Percentiles rank a stretch among this genome's conserved stretches.
Conservation (phyloP, 768 basidiomycete genomes). For the Podaxis sp. region DNA sequence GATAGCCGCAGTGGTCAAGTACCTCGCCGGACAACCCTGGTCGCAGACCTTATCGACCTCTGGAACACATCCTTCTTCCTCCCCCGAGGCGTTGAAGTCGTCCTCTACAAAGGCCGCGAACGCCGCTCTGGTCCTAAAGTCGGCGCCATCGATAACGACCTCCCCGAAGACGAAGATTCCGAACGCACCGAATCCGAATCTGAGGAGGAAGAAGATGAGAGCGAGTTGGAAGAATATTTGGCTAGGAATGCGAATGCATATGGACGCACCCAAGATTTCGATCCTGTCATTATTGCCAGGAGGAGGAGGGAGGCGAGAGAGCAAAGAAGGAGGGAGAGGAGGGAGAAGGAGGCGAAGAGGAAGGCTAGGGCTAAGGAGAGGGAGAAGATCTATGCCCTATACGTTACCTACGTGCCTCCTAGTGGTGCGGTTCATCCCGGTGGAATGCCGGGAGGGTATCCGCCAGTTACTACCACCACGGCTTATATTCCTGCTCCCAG, state of each 20-base stretch:
- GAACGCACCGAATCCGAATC: constrained; percentile 19
- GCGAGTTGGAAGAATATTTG: constrained; percentile 22
- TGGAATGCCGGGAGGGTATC: constrained; percentile 20
- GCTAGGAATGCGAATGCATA: constrained; percentile 1
- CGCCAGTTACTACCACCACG: background rate
- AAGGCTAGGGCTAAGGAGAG: constrained; percentile 58
- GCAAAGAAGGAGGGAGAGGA: constrained; percentile 57
- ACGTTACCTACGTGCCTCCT: constrained; percentile 45
- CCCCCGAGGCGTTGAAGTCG: constrained; percentile 69
- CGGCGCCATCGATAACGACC: constrained; percentile 50
- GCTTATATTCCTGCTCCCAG: constrained; percentile 1
- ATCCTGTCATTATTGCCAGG: constrained; percentile 39
- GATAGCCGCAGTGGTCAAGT: constrained; percentile 31
- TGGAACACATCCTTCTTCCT: constrained; percentile 81
- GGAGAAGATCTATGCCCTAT: constrained; percentile 49
- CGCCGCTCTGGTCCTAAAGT: constrained; percentile 63
- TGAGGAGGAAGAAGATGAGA: constrained; percentile 33
- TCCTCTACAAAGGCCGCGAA: constrained; percentile 77
- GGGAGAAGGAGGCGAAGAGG: constrained; percentile 59
- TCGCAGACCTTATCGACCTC: constrained; percentile 69
- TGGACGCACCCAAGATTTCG: background rate
- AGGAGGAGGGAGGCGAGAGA: constrained; percentile 49
- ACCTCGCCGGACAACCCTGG: constrained; percentile 54
- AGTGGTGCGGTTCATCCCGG: constrained; percentile 14
- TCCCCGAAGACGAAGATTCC: constrained; percentile 45